Evolutionary conservation across 306 rosid species (phyloP).

Genomic region (Calophaca sinica): DNA sequence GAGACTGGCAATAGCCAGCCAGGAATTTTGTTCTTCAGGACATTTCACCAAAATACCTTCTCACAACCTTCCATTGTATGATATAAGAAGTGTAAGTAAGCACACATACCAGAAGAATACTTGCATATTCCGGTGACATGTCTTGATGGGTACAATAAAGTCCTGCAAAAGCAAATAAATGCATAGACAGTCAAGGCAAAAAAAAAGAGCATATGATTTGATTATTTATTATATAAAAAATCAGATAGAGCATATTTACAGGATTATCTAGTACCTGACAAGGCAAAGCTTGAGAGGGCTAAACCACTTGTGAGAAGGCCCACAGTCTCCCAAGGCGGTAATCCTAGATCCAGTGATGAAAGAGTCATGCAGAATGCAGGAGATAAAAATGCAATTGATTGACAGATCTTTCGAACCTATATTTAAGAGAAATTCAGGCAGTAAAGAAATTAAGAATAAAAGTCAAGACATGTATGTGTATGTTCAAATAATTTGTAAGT

Average conservation of each 20-base stretch:
- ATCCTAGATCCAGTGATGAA: slow-evolving; percentile 91
- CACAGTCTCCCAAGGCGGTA: slow-evolving; percentile 94
- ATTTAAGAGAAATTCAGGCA: slow-evolving; percentile 37
- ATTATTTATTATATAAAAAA: not conserved
- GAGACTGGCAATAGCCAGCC: slow-evolving; percentile 21
- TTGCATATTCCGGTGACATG: slow-evolving; percentile 95
- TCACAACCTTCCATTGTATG: slow-evolving; percentile 6
- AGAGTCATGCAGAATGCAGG: slow-evolving; percentile 99
- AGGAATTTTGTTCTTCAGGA: slow-evolving; percentile 6
- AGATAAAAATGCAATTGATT: slow-evolving; percentile 90
- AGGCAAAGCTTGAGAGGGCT: slow-evolving; percentile 97
- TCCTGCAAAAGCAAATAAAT: slow-evolving; percentile 62
- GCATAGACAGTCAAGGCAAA: slow-evolving; percentile 31
- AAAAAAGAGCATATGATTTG: slow-evolving; percentile 33
- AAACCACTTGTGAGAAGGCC: slow-evolving; percentile 85
- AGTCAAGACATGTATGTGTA: slow-evolving; percentile 21
- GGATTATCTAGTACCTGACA: slow-evolving; percentile 69
- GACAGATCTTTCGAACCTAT: slow-evolving; percentile 98
- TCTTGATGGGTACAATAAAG: slow-evolving; percentile 98
- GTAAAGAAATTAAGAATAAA: slow-evolving; percentile 36
- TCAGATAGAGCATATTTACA: slow-evolving; percentile 13
- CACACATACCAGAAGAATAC: slow-evolving; percentile 79
- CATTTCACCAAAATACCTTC: slow-evolving; percentile 27
- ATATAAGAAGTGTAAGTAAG: not conserved
- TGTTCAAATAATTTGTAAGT: slow-evolving; percentile 32